Evolutionary conservation across 2,329 filamentous ascomycete genomes (phyloP), one percentile per base, ranked within the genome.

Genomic region (Sarocladiaceae sp.): DNA sequence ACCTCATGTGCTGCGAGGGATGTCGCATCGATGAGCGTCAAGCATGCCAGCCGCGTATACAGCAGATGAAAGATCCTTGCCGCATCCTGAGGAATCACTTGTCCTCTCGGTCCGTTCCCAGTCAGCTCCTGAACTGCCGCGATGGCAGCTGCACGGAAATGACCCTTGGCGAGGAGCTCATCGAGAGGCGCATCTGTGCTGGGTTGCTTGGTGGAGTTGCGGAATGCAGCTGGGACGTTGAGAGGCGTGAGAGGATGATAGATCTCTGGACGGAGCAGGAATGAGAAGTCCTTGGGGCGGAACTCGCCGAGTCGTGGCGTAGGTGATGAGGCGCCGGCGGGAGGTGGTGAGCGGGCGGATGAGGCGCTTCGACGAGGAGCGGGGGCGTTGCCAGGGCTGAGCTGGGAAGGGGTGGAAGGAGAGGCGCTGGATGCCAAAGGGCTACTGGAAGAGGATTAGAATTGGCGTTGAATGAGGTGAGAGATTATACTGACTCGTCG

Each of bases 101-200:
- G 20, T 4, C 67, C 62, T n/a, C 62, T 64, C 4, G 68, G 67
- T 1, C 58, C 56, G 2, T 73, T 65, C 1, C 70, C 67, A n/a
- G 65, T 80, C 11, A 88, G 71, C 27, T 77, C 71, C 47, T 80
- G 74, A 0, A 78, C 78, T 1, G 82, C 78, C 24, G 79, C 74
- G 43, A 83, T 79, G 48, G 88, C 88, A 6, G 88, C 87, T 13
- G 82, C 78, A 48, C 90, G 80, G 65, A 91, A 96, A 60, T 93
- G 84, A 41, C 89, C 88, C 2, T 72, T 66, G 1, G 75, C 65
- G 6, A 96, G 68, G 3, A 96, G 78, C 2, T 75, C 72, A 15
- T 79, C 68, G 23, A 96, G 74, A 0, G 85, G 70, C 1, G 84
- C 79, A 21, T 78, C 73, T 0, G 79, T 67, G 1, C 71, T 61